Base-by-base conservation (phyloP, 139 green algal genomes). In the Gonium pectorale region DNA sequence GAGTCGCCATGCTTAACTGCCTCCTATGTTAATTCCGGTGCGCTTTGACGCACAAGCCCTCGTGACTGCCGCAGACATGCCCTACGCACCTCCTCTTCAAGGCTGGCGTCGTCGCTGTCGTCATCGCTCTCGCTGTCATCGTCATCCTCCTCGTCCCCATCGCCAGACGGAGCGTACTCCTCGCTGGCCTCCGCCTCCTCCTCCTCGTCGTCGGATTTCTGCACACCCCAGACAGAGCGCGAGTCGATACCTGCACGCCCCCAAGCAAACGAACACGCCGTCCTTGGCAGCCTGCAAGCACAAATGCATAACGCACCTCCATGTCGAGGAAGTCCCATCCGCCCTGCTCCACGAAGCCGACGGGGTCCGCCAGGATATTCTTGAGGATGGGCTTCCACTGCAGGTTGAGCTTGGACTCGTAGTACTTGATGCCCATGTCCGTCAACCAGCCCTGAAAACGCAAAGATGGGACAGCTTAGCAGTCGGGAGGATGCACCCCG, bases 321-420 rank as follows among this genome's bases (percentile, higher is more conserved):
- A 95, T 92, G 93, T 99, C 95, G 46, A 99, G 91, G 89, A 99
- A 99, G 86, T 95, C 93, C 97, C 97, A 99, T 40, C 97, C 97
- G 40, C 97, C 97, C 31, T 95, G 88, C 67, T 96, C 94, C 5
- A 98, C 85, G 79, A 99, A 99, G 31, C 86, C 92, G 43, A 99
- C 92, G 0, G 97, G 97, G 88, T 99, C 95, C 64, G 95, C 90
- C 56, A 84, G 62, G 63, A 92, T 92, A 37, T 85, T 95, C 87
- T 98, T 98, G 52, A 99, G 89, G 86, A 99, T 98, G 82, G 95
- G 95, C 93, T 99, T 99, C 97, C 97, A 99, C 51, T 96, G 94
- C 83, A 99, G 83, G 91, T 99, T 99, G 67, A 99, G 92, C 90
- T 98, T 98, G 73, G 88, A 96, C 94, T 99, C 97, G 87, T 99